Evolutionary conservation across 805 yeast genomes (phyloP).

Genomic region (Torulaspora delbrueckii): DNA sequence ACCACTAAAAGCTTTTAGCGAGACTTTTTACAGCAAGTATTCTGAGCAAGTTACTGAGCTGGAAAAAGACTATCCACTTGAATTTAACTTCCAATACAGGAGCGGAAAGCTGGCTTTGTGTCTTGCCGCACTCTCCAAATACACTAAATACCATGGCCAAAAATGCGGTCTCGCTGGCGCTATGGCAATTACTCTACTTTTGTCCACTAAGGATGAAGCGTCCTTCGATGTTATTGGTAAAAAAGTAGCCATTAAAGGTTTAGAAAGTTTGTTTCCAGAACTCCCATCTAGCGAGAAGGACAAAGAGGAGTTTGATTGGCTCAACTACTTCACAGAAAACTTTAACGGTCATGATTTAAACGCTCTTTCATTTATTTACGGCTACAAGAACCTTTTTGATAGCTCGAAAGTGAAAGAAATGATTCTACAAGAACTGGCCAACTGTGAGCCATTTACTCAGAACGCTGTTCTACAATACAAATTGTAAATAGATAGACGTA

Average conservation of each 20-base stretch:
- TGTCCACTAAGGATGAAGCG: constrained; percentile 21
- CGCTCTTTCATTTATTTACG: constrained; percentile 22
- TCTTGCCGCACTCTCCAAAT: constrained; percentile 28
- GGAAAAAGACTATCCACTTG: constrained; percentile 26
- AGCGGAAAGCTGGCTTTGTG: constrained; percentile 32
- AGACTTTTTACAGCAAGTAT: constrained; percentile 39
- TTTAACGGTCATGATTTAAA: constrained; percentile 14
- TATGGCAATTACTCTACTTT: constrained; percentile 24
- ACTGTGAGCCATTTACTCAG: constrained; percentile 27
- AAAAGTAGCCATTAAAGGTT: constrained; percentile 29
- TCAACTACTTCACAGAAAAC: constrained; percentile 16
- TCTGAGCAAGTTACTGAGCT: constrained; percentile 44
- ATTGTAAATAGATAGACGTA: constrained; percentile 12
- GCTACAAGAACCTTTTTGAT: constrained; percentile 6
- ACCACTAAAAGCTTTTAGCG: constrained; percentile 43
- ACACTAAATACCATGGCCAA: constrained; percentile 16
- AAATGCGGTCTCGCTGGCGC: constrained; percentile 25
- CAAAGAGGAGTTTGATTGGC: constrained; percentile 24
- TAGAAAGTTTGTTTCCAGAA: constrained; percentile 21
- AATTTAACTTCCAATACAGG: constrained; percentile 29
- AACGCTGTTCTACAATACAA: constrained; percentile 27
- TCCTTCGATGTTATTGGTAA: constrained; percentile 30
- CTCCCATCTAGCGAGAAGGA: constrained; percentile 22
- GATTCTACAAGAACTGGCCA: constrained; percentile 19
- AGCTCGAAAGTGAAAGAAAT: constrained; percentile 15